A percentile compares a stretch with the other conserved stretches of the same genome.
phyloP scores from a whole-genome alignment of 106 monocot species.

The Ottelia alismoides region DNA sequence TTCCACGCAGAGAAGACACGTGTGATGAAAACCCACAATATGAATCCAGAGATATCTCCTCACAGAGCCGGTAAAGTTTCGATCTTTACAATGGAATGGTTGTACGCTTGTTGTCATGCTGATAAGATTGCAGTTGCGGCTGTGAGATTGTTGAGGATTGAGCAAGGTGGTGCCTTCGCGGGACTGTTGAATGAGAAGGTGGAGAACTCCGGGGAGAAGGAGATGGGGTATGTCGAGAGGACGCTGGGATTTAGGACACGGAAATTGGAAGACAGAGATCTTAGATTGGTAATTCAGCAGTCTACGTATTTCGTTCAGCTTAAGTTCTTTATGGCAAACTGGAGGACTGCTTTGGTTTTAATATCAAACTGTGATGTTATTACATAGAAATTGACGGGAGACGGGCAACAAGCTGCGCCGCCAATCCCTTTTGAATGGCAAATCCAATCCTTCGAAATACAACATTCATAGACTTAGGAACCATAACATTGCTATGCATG shows the following conservation, averaged over 20 bases:
- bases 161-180: constrained; percentile 84
- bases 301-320: no score
- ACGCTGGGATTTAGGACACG: constrained; percentile 84
- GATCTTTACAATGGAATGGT: background rate
- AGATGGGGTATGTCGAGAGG: constrained; percentile 90
- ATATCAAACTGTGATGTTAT: no score
- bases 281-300: constrained; percentile 72
- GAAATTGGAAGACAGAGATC: constrained; percentile 68
- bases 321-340: no score
- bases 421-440: no score
- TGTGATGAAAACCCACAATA: constrained; percentile 18
- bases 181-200: constrained; percentile 73
- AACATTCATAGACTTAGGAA: no score
- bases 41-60: constrained; percentile 62
- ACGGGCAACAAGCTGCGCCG: no score
- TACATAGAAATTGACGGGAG: no score
- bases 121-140: constrained; percentile 37
- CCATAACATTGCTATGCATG: no score
- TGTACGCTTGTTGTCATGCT: background rate
- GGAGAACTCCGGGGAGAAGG: constrained; percentile 35
- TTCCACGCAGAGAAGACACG: background rate
- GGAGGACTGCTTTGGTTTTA: no score
- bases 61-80: constrained; percentile 64
- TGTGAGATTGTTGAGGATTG: constrained; percentile 85
- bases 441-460: no score